Conservation (phyloP, 495 filamentous ascomycete species). For the Aspergillus heteromorphus region DNA sequence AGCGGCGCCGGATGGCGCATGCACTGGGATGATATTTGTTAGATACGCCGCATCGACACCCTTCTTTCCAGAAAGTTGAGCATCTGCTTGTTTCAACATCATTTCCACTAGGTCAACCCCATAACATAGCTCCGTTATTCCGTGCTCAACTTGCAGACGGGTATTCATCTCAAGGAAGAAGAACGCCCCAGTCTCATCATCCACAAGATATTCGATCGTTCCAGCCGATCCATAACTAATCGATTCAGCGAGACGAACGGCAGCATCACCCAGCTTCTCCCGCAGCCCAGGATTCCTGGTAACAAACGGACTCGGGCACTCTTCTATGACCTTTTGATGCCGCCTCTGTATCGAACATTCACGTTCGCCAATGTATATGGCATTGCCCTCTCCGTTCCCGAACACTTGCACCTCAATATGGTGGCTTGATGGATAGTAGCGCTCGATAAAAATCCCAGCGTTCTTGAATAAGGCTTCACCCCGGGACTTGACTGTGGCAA, state of each 20-base stretch:
- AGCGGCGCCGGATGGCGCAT: conserved; percentile 37
- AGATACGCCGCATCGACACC: conserved; percentile 33
- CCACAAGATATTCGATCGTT: conserved; percentile 61
- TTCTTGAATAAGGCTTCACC: conserved; percentile 43
- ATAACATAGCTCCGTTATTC: conserved; percentile 57
- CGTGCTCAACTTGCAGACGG: conserved; percentile 62
- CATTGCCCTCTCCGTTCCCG: conserved; percentile 38
- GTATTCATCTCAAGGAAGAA: conserved; percentile 71
- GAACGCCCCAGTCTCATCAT: conserved; percentile 51
- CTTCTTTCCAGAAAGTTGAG: conserved; percentile 32
- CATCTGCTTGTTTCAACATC: conserved; percentile 51
- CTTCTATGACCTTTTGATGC: conserved; percentile 55
- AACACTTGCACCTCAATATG: conserved; percentile 47
- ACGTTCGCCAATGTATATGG: conserved; percentile 38
- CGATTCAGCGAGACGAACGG: conserved; percentile 44
- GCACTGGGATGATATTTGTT: conserved; percentile 25
- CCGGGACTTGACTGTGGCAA: conserved; percentile 30
- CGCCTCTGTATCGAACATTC: conserved; percentile 45
- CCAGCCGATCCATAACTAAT: conserved; percentile 56
- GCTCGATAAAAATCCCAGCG: conserved; percentile 41
- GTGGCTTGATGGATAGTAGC: conserved; percentile 36
- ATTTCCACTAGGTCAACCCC: conserved; percentile 54
- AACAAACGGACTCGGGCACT: conserved; percentile 50
- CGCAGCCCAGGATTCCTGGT: conserved; percentile 37
- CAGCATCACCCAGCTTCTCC: conserved; percentile 43